Evolutionary conservation across 2,329 filamentous ascomycete species (phyloP).

Genomic region (Phialophora verrucosa): DNA sequence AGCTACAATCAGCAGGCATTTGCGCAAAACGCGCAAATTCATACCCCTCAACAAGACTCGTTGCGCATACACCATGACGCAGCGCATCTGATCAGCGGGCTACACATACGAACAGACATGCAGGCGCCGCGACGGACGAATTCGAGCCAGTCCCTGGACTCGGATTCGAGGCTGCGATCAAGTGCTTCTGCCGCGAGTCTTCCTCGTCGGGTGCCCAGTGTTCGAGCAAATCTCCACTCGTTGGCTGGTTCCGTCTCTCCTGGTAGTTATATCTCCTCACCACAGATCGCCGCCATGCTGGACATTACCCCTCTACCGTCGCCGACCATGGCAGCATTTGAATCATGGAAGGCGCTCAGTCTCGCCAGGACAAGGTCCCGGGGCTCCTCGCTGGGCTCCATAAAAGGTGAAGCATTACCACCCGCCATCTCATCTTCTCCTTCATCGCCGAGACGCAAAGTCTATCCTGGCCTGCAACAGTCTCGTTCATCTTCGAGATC

Average conservation of each 20-base stretch:
- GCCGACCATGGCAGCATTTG: constrained; percentile 72
- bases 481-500: constrained; percentile 25
- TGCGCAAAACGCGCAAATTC: constrained; percentile 31
- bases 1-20: constrained; percentile 31
- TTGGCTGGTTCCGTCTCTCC: constrained; percentile 58
- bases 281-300: constrained; percentile 75
- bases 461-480: constrained; percentile 51
- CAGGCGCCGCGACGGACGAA: constrained; percentile 24
- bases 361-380: constrained; percentile 53
- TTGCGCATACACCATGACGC: constrained; percentile 28
- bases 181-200: constrained; percentile 52
- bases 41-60: constrained; percentile 11
- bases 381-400: constrained; percentile 49
- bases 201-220: constrained; percentile 52
- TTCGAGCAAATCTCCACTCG: constrained; percentile 49
- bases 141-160: constrained; percentile 34
- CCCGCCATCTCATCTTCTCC: constrained; percentile 27
- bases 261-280: constrained; percentile 73
- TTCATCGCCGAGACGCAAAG: constrained; percentile 42
- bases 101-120: constrained; percentile 39
- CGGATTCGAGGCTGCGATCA: constrained; percentile 47
- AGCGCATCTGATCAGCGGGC: constrained; percentile 33
- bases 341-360: constrained; percentile 65
- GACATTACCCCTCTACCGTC: constrained; percentile 81
- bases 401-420: constrained; percentile 40